phyloP scores from a whole-genome alignment of 805 yeast genomes.

The Candida odintsovae region DNA sequence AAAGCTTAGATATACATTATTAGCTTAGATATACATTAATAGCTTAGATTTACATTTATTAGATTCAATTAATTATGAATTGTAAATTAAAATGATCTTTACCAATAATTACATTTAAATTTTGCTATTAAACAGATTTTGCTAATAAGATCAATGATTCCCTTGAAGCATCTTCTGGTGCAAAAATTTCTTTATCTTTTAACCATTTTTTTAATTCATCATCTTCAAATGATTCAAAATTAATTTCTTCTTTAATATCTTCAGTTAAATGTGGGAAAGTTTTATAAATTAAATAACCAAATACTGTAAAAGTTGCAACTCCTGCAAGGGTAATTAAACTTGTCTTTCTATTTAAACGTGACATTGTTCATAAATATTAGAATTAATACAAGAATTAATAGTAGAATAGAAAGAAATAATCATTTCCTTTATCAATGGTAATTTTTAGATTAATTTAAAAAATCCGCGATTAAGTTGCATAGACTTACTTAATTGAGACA shows the following conservation, averaged over 20 bases:
- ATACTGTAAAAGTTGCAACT: constrained; percentile 11
- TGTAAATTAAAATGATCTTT: too few species aligned
- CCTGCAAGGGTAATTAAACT: constrained; percentile 7
- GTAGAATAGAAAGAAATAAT: too few species aligned
- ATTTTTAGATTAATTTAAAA: too few species aligned
- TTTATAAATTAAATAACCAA: constrained; percentile 13
- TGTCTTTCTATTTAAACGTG: constrained; percentile 13
- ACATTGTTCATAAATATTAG: background rate
- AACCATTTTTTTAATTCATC: constrained; percentile 10
- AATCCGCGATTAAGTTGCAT: background rate
- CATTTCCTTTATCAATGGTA: background rate
- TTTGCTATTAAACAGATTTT: background rate
- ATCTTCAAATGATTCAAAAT: constrained; percentile 3
- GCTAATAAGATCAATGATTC: constrained; percentile 9
- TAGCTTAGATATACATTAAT: too few species aligned
- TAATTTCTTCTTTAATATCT: background rate
- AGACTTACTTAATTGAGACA: background rate
- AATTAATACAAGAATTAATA: too few species aligned
- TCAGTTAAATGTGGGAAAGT: constrained; percentile 13
- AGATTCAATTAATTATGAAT: too few species aligned
- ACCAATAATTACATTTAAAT: too few species aligned
- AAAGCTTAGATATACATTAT: too few species aligned
- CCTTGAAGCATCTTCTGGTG: constrained; percentile 10
- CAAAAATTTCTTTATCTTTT: constrained; percentile 2
- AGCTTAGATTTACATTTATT: too few species aligned